These are phyloP conservation scores for Monosporascus sp. DNA, from an alignment of 2,329 filamentous ascomycete species.

Conservation along the genomic window DNA sequence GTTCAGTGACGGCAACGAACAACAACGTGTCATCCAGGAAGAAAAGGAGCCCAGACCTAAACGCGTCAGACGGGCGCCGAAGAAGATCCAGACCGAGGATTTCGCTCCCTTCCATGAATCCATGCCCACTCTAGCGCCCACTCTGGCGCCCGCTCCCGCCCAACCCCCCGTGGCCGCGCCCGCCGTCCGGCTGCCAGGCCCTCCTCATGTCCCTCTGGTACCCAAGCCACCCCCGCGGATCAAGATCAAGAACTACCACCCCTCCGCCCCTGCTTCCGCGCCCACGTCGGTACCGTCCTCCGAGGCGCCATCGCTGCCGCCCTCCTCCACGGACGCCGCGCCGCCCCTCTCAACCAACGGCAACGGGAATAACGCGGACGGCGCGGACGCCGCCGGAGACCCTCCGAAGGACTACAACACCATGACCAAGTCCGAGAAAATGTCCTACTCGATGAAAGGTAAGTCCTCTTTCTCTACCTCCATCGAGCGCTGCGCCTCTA, in stretches of 20 bases:
- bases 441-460: slow-evolving; percentile 63
- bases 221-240: slow-evolving; percentile 24
- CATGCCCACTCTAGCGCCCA: slow-evolving; percentile 7
- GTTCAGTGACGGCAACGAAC: slow-evolving; percentile 40
- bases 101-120: slow-evolving; percentile 2
- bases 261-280: slow-evolving; percentile 3
- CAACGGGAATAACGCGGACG: slow-evolving; percentile 4
- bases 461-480: slow-evolving; percentile 19
- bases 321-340: slow-evolving; percentile 6
- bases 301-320: slow-evolving; percentile 15
- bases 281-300: slow-evolving; percentile 9
- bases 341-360: slow-evolving; percentile 1
- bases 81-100: slow-evolving; percentile 21
- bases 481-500: too few species aligned
- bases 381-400: slow-evolving; percentile 24
- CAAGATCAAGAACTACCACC: slow-evolving; percentile 29
- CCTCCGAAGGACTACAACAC: slow-evolving; percentile 49
- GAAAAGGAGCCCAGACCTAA: slow-evolving; percentile 23
- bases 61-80: slow-evolving; percentile 20
- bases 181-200: slow-evolving; percentile 5
- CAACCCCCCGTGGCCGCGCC: slow-evolving; percentile 6
- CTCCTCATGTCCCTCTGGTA: slow-evolving; percentile 3
- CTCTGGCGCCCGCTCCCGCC: neutral
- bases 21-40: slow-evolving; percentile 26
- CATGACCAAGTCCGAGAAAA: slow-evolving; percentile 62